Evolutionary conservation across 2,329 filamentous ascomycete genomes (phyloP).

Genomic region (Alternaria sp.): DNA sequence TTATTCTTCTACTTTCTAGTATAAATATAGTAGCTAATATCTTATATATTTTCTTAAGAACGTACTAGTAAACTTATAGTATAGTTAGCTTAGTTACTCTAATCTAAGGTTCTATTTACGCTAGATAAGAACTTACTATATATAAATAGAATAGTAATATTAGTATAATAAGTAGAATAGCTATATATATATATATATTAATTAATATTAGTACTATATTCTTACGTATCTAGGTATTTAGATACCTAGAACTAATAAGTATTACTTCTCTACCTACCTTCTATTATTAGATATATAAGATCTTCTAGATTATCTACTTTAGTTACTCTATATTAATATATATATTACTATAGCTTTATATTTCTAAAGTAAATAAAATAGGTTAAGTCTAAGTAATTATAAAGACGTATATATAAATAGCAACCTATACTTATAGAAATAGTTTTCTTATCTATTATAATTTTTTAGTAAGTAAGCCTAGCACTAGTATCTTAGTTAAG

Average conservation of each 20-base stretch:
- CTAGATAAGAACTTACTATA: neutral
- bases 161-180: neutral
- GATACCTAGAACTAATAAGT: slow-evolving; percentile 7
- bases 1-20: slow-evolving; percentile 10
- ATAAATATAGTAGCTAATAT: slow-evolving; percentile 9
- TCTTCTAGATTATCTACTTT: slow-evolving; percentile 11
- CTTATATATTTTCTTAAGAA: slow-evolving; percentile 11
- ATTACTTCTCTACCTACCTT: slow-evolving; percentile 7
- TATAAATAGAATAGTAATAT: neutral
- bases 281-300: slow-evolving; percentile 3
- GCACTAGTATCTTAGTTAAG: slow-evolving; percentile 11
- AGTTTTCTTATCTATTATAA: slow-evolving; percentile 19
- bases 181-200: neutral
- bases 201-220: neutral
- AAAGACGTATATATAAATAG: slow-evolving; percentile 9
- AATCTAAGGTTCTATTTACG: slow-evolving; percentile 8
- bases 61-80: slow-evolving; percentile 2
- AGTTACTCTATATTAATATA: slow-evolving; percentile 13
- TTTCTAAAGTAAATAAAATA: neutral
- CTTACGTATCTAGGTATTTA: neutral
- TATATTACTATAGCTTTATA: slow-evolving; percentile 16
- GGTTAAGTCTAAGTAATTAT: slow-evolving; percentile 5
- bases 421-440: slow-evolving; percentile 11
- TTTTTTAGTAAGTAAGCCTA: slow-evolving; percentile 11
- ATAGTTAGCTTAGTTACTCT: slow-evolving; percentile 8